A percentile compares a stretch with the other conserved stretches of the same genome.
Evolutionary conservation across 495 filamentous ascomycete genomes (phyloP).

Genomic region (Letharia lupina): DNA sequence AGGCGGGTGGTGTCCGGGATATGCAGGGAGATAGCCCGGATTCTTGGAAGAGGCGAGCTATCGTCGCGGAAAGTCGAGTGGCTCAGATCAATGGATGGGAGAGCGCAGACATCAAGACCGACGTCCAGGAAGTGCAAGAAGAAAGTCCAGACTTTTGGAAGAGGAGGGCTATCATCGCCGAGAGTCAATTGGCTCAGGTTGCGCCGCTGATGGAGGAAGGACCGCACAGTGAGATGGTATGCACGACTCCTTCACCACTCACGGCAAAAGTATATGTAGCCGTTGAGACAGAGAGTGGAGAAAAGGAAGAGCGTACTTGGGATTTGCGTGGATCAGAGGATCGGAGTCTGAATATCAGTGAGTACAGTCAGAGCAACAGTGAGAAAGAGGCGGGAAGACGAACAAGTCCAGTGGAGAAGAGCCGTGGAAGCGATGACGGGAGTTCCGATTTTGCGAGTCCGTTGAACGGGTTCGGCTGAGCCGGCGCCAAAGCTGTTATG

Average conservation of each 20-base stretch:
- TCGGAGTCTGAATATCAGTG: background rate
- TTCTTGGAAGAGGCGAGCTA: background rate
- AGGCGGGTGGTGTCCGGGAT: background rate
- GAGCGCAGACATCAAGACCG: background rate
- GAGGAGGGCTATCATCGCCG: background rate
- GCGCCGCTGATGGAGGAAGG: background rate
- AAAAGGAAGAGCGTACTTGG: background rate
- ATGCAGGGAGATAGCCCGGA: background rate
- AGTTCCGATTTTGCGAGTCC: background rate
- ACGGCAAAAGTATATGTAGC: background rate
- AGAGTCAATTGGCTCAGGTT: background rate
- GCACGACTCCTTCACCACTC: background rate
- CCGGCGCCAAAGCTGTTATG: background rate
- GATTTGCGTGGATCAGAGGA: background rate
- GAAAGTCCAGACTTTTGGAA: background rate
- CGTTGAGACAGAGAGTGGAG: background rate
- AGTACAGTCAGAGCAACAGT: background rate
- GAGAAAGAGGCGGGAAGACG: background rate
- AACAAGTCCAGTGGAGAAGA: background rate
- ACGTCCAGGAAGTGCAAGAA: background rate
- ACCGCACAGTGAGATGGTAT: background rate
- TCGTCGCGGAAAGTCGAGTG: background rate
- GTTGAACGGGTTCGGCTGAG: background rate
- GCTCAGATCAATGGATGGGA: background rate
- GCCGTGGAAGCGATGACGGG: constrained; percentile 6